Evolutionary conservation across 305 asterid species (phyloP).

Genomic region (Rubia peregrina): DNA sequence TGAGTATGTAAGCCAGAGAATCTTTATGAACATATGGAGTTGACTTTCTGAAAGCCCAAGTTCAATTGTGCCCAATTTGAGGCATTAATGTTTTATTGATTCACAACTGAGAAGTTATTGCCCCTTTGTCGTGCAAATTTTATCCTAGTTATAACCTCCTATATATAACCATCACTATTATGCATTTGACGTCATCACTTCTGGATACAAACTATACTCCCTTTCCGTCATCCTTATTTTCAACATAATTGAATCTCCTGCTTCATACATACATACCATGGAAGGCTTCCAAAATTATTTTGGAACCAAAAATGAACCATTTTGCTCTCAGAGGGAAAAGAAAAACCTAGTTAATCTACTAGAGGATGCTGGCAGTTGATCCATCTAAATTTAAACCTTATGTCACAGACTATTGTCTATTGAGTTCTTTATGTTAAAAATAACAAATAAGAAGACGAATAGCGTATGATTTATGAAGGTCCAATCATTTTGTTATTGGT

Average conservation of each 20-base stretch:
- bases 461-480: neutral
- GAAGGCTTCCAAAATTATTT: neutral
- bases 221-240: neutral
- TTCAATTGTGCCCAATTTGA: neutral
- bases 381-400: neutral
- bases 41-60: neutral
- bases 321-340: neutral
- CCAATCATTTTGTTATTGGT: neutral
- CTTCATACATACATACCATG: neutral
- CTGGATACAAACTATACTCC: neutral
- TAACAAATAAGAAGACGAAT: neutral
- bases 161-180: neutral
- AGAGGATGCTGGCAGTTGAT: conserved; percentile 7
- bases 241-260: neutral
- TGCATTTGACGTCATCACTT: too few species aligned
- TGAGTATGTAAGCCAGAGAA: neutral
- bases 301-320: neutral
- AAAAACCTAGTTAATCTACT: neutral
- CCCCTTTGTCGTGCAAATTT: neutral
- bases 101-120: neutral
- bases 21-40: neutral
- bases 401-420: neutral
- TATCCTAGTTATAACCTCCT: neutral
- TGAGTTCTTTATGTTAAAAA: neutral
- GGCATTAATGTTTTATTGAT: neutral